Conservation (phyloP, 129 eudicot genomes). For the Lonicera japonica region DNA sequence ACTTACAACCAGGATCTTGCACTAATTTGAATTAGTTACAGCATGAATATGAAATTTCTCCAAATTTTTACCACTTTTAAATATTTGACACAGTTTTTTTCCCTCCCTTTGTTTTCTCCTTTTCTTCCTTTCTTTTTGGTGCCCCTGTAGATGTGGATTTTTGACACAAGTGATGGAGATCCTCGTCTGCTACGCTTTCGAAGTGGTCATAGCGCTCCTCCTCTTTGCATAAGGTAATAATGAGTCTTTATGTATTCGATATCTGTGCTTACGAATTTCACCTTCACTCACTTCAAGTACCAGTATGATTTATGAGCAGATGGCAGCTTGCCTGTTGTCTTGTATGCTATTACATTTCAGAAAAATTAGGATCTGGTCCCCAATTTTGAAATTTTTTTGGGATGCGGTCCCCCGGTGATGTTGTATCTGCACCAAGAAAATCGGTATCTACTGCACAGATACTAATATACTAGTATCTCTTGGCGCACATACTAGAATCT, state of each 20-base stretch:
- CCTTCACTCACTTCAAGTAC: not conserved
- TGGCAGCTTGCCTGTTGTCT: not conserved
- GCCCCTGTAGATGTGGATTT: conserved; percentile 81
- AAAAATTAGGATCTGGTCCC: too few species aligned
- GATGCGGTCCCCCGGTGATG: too few species aligned
- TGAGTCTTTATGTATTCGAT: conserved; percentile 1
- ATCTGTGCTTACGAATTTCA: not conserved
- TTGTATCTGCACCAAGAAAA: too few species aligned
- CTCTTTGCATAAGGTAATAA: conserved; percentile 66
- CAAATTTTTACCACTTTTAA: not conserved
- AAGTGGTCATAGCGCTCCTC: conserved; percentile 99
- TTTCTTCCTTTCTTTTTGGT: conserved; percentile 4
- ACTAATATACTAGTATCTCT: too few species aligned
- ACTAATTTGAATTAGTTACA: not conserved
- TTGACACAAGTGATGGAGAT: conserved; percentile 89
- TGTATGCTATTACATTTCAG: too few species aligned
- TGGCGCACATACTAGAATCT: too few species aligned
- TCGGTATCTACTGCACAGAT: too few species aligned
- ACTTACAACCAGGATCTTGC: too few species aligned
- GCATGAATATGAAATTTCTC: not conserved
- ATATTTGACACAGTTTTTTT: not conserved
- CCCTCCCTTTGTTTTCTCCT: not conserved
- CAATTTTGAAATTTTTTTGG: too few species aligned
- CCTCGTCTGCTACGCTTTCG: conserved; percentile 88
- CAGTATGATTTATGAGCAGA: not conserved